phyloP scores from a whole-genome alignment of 495 filamentous ascomycete species.

The Echria macrotheca region DNA sequence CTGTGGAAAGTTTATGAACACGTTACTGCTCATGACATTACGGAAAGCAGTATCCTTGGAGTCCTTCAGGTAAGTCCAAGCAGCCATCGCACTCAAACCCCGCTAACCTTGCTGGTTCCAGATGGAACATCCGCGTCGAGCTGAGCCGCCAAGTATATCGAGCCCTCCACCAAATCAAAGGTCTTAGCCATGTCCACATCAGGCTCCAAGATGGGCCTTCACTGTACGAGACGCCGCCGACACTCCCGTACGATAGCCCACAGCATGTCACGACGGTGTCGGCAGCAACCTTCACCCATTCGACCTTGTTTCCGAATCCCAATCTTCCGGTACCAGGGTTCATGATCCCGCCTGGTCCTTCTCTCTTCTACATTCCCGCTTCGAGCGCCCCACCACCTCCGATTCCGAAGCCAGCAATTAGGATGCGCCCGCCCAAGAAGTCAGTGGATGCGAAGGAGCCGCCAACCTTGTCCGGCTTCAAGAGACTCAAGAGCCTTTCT shows the following conservation, averaged over 20 bases:
- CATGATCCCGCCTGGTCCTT: slow-evolving; percentile 11
- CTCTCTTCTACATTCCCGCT: slow-evolving; percentile 22
- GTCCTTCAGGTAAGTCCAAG: slow-evolving; percentile 43
- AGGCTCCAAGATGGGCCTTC: slow-evolving; percentile 49
- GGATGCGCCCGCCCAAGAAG: slow-evolving; percentile 21
- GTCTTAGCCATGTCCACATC: slow-evolving; percentile 53
- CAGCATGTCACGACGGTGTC: slow-evolving; percentile 2
- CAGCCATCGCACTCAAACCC: no score
- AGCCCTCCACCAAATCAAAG: slow-evolving; percentile 45
- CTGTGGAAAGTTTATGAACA: slow-evolving; percentile 59
- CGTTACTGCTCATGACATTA: slow-evolving; percentile 50
- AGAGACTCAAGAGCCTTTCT: slow-evolving; percentile 45
- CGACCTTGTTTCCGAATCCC: slow-evolving; percentile 10
- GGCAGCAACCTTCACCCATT: slow-evolving; percentile 7
- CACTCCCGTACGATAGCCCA: slow-evolving; percentile 26
- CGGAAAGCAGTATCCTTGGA: slow-evolving; percentile 50
- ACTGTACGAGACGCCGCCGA: slow-evolving; percentile 40
- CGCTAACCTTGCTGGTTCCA: slow-evolving; percentile 19
- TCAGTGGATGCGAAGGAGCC: slow-evolving; percentile 22
- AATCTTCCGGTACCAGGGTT: no score
- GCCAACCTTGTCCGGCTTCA: slow-evolving; percentile 53
- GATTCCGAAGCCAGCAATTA: slow-evolving; percentile 18
- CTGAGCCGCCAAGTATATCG: slow-evolving; percentile 54
- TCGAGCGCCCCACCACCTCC: slow-evolving; percentile 16
- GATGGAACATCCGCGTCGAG: slow-evolving; percentile 60